Percentiles rank a stretch among this genome's conserved stretches.
Evolutionary conservation across 805 yeast species (phyloP).

Genomic region (Nakazawaea molendinolei): DNA sequence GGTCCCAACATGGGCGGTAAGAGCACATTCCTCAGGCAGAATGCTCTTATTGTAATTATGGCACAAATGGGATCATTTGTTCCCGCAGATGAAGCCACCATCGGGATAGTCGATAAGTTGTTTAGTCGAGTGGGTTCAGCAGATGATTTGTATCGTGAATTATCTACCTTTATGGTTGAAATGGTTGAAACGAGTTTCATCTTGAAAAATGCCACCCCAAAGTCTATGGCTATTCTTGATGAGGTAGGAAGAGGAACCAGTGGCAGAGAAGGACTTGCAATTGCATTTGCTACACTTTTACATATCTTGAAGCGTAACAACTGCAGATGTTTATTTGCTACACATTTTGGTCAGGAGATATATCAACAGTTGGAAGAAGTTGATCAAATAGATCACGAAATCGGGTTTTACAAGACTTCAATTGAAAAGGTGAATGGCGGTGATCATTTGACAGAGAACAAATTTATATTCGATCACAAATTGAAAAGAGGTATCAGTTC

Average conservation of each 20-base stretch:
- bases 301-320: slow-evolving; percentile 46
- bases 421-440: slow-evolving; percentile 15
- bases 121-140: slow-evolving; percentile 81
- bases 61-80: slow-evolving; percentile 72
- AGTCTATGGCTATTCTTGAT: slow-evolving; percentile 74
- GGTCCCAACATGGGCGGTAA: slow-evolving; percentile 93
- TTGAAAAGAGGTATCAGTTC: slow-evolving; percentile 62
- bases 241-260: slow-evolving; percentile 92
- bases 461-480: slow-evolving; percentile 45
- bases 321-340: slow-evolving; percentile 81
- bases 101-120: slow-evolving; percentile 72
- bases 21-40: slow-evolving; percentile 67
- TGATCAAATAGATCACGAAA: slow-evolving; percentile 19
- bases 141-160: slow-evolving; percentile 70
- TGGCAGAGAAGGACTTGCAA: slow-evolving; percentile 75
- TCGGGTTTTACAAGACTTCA: slow-evolving; percentile 22
- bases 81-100: slow-evolving; percentile 55
- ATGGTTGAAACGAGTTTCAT: slow-evolving; percentile 80
- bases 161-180: slow-evolving; percentile 91
- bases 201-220: slow-evolving; percentile 53
- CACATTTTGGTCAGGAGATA: slow-evolving; percentile 67
- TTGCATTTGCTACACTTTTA: slow-evolving; percentile 70
- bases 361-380: slow-evolving; percentile 27
- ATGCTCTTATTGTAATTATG: slow-evolving; percentile 61
- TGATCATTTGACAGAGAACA: slow-evolving; percentile 21